Evolutionary conservation across 176 grass and related monocot species (phyloP), one percentile per base, ranked within the genome.

Genomic region (Avena insularis): DNA sequence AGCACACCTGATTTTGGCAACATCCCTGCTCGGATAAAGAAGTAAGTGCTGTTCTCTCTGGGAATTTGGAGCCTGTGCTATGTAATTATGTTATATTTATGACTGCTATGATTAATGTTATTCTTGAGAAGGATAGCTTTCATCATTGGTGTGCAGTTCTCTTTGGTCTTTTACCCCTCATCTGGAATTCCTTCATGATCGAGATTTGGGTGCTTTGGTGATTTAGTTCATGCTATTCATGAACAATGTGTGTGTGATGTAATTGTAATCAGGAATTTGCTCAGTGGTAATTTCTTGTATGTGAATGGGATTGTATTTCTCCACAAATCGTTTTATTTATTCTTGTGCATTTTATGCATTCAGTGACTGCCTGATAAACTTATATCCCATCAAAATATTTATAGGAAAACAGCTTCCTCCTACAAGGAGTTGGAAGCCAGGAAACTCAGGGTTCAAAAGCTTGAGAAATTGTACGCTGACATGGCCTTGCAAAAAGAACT

Each of bases 401-500:
- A 16, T 50, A 96, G 94, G 74, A 96, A 91, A 92, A 90, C 77
- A 66, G 83, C 91, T 66, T 59, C 75, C 9, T 92, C 97, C 35
- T 99, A 99, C 80, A 94, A 84, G 87, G 97, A 99, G 68, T 83
- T 96, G 33, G 91, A 90, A 79, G 83, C 83, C 84, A 99, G 97
- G 90, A 96, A 93, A 78, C 88, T 85, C 54, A 91, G 94, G 77
- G 76, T 87, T 68, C 60, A 92, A 71, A 85, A 98, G 77, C 87
- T 98, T 77, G 97, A 96, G 87, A 98, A 91, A 87, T 59, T 98
- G 29, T 94, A 94, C 70, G 78, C 90, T 36, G 92, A 96, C 65
- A 94, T 98, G 94, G 89, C 94, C 12, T 87, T 98, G 85, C 82
- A 94, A 87, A 98, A 96, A 79, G 97, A 98, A 86, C 87, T 98